Evolutionary conservation across 192 early-diverging fungal genomes (phyloP).

Genomic region (Umbelopsis sp.): DNA sequence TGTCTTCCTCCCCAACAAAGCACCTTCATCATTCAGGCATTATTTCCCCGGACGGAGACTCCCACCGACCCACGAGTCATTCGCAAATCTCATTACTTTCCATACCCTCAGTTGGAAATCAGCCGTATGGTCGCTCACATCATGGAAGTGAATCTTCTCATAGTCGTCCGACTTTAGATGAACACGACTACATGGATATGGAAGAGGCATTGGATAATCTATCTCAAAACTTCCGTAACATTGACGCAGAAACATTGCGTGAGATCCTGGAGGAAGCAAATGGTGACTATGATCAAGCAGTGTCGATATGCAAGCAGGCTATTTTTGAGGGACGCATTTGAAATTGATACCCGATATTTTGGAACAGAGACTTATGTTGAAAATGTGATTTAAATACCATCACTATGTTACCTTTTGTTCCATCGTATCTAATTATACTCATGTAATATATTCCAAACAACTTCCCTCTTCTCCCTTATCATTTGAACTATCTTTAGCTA

Average conservation of each 20-base stretch:
- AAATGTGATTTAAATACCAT: too few species aligned
- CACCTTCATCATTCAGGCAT: background rate
- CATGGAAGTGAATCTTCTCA: conserved; percentile 12
- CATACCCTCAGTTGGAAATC: conserved; percentile 4
- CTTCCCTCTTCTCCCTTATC: too few species aligned
- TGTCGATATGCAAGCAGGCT: background rate
- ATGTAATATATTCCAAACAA: too few species aligned
- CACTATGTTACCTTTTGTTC: too few species aligned
- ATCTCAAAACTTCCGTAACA: background rate
- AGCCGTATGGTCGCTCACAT: background rate
- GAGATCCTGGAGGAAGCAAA: conserved; percentile 14
- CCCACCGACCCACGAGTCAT: background rate
- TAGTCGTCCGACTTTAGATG: background rate
- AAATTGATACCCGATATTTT: conserved; percentile 8
- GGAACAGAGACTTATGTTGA: too few species aligned
- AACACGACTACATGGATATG: conserved; percentile 18
- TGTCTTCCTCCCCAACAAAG: background rate
- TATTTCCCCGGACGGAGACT: background rate
- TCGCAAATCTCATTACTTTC: conserved; percentile 12
- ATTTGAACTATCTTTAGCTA: too few species aligned
- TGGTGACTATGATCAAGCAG: conserved; percentile 5
- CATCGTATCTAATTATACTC: too few species aligned
- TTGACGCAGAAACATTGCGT: conserved; percentile 1
- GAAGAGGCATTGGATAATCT: conserved; percentile 7
- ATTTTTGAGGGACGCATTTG: conserved; percentile 12